Conservation (phyloP, 1,284 basidiomycete genomes). For the Papiliotrema laurentii region DNA sequence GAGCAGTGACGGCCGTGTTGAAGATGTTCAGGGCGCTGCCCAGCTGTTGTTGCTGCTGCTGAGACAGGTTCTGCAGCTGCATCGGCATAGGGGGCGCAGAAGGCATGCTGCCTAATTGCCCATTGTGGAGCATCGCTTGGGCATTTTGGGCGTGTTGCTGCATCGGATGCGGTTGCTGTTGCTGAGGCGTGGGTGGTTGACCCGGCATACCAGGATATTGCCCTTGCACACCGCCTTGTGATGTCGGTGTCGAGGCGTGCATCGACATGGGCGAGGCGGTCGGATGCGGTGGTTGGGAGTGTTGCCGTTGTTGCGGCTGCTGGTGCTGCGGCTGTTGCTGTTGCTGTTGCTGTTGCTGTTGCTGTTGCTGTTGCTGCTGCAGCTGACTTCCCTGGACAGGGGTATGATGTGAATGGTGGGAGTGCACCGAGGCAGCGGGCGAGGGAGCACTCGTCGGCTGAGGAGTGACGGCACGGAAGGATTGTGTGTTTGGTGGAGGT, state of each 20-base stretch:
- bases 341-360: conserved; percentile 21
- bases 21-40: conserved; percentile 8
- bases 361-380: conserved; percentile 10
- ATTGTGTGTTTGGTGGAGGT: conserved; percentile 9
- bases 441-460: conserved; percentile 18
- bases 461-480: conserved; percentile 8
- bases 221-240: not conserved
- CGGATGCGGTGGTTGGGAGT: not conserved
- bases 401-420: conserved; percentile 30
- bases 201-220: not conserved
- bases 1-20: conserved; percentile 15
- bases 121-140: conserved; percentile 13
- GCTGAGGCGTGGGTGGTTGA: not conserved
- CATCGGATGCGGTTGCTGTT: conserved; percentile 4
- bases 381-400: conserved; percentile 5
- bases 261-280: conserved; percentile 8
- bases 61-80: conserved; percentile 2
- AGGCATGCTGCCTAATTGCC: conserved; percentile 5
- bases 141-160: conserved; percentile 20
- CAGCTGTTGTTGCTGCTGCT: conserved; percentile 7
- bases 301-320: conserved; percentile 21
- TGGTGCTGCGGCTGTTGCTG: conserved; percentile 13
- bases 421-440: conserved; percentile 19
- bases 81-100: not conserved
- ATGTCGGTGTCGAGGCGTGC: conserved; percentile 1